Evolutionary conservation across 495 filamentous ascomycete species (phyloP).

Genomic region (Hyaloscypha bicolor): DNA sequence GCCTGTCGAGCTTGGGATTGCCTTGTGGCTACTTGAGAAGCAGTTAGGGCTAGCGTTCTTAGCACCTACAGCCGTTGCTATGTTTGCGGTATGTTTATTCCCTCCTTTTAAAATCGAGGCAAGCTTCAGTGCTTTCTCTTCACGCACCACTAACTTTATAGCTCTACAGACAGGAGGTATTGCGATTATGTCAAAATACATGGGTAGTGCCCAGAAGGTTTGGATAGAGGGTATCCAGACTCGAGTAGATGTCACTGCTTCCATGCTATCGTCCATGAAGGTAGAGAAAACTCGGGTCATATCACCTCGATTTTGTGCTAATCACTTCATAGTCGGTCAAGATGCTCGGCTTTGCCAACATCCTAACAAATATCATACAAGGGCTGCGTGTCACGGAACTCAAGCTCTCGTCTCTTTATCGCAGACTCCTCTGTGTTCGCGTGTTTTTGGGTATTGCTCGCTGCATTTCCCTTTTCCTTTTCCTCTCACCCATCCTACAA

Average conservation of each 20-base stretch:
- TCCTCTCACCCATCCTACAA: conserved; percentile 45
- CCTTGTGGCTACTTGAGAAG: conserved; percentile 32
- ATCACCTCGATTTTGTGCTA: neutral
- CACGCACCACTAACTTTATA: too few relatives aligned
- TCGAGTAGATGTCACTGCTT: conserved; percentile 38
- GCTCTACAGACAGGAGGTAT: conserved; percentile 31
- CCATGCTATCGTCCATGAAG: conserved; percentile 41
- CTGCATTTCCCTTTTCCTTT: conserved; percentile 54
- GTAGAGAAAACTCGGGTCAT: conserved; percentile 27
- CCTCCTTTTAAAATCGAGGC: too few relatives aligned
- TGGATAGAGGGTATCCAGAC: conserved; percentile 47
- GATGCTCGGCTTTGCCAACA: conserved; percentile 39
- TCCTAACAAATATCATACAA: conserved; percentile 29
- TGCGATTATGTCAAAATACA: conserved; percentile 48
- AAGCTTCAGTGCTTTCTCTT: neutral
- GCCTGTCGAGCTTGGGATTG: conserved; percentile 33
- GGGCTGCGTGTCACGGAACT: conserved; percentile 23
- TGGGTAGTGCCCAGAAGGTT: conserved; percentile 42
- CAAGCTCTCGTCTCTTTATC: conserved; percentile 18
- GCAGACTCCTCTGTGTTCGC: conserved; percentile 42
- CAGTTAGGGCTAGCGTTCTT: conserved; percentile 33
- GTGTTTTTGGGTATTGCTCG: conserved; percentile 20
- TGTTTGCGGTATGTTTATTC: conserved; percentile 19
- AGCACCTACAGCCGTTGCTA: conserved; percentile 39
- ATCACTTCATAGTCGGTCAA: conserved; percentile 31